These are phyloP conservation scores for Fusarium sp. DNA, from an alignment of 2,329 filamentous ascomycete genomes.

Conservation along the genomic window DNA sequence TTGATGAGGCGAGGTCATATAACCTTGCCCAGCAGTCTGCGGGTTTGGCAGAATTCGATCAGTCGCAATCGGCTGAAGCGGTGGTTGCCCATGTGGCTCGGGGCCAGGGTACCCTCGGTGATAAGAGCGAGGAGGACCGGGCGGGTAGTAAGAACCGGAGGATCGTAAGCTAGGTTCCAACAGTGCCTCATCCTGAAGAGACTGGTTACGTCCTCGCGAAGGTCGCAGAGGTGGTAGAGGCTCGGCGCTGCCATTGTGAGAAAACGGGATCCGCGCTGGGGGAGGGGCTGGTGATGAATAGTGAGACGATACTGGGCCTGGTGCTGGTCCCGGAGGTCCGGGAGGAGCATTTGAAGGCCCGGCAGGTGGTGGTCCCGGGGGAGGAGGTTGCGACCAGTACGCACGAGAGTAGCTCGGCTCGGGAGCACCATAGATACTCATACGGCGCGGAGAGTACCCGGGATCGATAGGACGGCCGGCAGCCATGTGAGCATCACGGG, in stretches of 20 bases:
- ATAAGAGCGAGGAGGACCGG: conserved; percentile 45
- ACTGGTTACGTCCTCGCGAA: conserved; percentile 49
- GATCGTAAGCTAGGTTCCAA: conserved; percentile 48
- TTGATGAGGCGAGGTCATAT: conserved; percentile 49
- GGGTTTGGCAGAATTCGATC: conserved; percentile 50
- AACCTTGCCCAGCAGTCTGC: conserved; percentile 45
- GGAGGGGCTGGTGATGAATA: conserved; percentile 43
- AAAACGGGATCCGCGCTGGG: conserved; percentile 49
- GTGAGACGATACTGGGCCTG: conserved; percentile 37
- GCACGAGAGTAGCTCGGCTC: conserved; percentile 47
- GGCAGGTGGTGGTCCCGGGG: conserved; percentile 42
- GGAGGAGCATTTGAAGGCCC: conserved; percentile 32
- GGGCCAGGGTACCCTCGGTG: conserved; percentile 46
- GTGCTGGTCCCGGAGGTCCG: conserved; percentile 24
- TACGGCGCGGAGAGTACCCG: conserved; percentile 45
- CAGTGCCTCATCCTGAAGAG: conserved; percentile 47
- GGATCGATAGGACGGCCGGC: conserved; percentile 47
- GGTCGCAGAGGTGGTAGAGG: conserved; percentile 53
- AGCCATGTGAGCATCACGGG: conserved; percentile 44
- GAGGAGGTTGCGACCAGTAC: conserved; percentile 50
- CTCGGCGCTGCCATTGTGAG: conserved; percentile 48
- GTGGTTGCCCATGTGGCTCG: conserved; percentile 41
- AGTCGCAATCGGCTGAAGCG: conserved; percentile 44
- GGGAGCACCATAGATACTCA: conserved; percentile 44
- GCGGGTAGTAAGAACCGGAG: conserved; percentile 47